Evolutionary conservation across 2,329 filamentous ascomycete species (phyloP).

Genomic region (Claviceps quebecensis): DNA sequence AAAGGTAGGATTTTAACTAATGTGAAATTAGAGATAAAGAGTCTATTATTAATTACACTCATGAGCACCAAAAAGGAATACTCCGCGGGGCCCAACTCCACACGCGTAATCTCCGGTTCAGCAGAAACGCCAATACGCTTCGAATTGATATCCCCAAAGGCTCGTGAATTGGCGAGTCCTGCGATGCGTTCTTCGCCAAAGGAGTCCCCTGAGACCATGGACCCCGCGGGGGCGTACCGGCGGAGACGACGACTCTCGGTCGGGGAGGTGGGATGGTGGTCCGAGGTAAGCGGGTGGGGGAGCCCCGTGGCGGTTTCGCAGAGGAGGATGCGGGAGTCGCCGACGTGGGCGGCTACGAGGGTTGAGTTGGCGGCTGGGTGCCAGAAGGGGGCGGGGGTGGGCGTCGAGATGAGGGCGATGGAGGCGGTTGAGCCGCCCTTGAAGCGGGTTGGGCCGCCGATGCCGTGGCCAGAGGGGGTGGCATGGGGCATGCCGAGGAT

Average conservation of each 20-base stretch:
- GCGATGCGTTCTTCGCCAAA: slow-evolving; percentile 95
- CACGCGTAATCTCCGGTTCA: slow-evolving; percentile 72
- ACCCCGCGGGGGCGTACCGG: slow-evolving; percentile 59
- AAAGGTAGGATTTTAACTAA: too few relatives aligned
- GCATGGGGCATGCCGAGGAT: slow-evolving; percentile 52
- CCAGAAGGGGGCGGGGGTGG: slow-evolving; percentile 87
- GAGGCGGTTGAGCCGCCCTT: slow-evolving; percentile 90
- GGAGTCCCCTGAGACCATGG: slow-evolving; percentile 76
- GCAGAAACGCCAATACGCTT: slow-evolving; percentile 91
- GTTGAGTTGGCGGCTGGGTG: slow-evolving; percentile 77
- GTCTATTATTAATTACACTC: too few relatives aligned
- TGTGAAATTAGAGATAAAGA: too few relatives aligned
- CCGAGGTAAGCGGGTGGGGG: slow-evolving; percentile 69
- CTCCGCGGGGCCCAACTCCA: slow-evolving; percentile 70
- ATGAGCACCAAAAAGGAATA: slow-evolving; percentile 83
- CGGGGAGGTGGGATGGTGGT: slow-evolving; percentile 85
- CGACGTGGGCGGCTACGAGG: slow-evolving; percentile 76
- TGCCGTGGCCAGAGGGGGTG: slow-evolving; percentile 42
- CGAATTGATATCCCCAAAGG: slow-evolving; percentile 83
- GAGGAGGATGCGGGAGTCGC: slow-evolving; percentile 81
- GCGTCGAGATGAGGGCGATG: slow-evolving; percentile 79
- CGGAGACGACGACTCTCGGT: slow-evolving; percentile 71
- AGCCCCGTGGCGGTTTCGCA: slow-evolving; percentile 75
- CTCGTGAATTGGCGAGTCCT: slow-evolving; percentile 82
- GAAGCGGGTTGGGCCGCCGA: slow-evolving; percentile 67